These are phyloP conservation scores for Pouteria campechiana DNA, from an alignment of 179 eudicot species.

Conservation along the genomic window DNA sequence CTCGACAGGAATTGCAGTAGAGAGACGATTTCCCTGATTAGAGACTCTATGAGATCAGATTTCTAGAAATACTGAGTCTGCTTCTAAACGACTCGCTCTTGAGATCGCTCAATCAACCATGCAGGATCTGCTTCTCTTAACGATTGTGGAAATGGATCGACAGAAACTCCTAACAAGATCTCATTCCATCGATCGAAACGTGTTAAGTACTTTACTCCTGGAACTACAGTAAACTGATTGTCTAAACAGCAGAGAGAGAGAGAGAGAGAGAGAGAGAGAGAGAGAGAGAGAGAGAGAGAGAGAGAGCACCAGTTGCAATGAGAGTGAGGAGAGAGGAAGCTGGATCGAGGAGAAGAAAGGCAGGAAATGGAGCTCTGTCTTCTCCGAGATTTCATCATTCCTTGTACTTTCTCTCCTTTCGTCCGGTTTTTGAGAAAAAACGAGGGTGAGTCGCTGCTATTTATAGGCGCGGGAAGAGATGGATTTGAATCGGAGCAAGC, in stretches of 20 bases:
- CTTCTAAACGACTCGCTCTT: too few relatives aligned
- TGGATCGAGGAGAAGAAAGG: constrained; percentile 49
- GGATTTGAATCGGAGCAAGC: too few relatives aligned
- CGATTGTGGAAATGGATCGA: neutral
- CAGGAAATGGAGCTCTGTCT: constrained; percentile 41
- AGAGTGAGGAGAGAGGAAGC: constrained; percentile 24
- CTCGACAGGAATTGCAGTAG: too few relatives aligned
- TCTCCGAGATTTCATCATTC: constrained; percentile 67
- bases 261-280: neutral
- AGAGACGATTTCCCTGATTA: too few relatives aligned
- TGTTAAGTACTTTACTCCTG: neutral
- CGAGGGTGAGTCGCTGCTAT: too few relatives aligned
- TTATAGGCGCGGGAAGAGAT: too few relatives aligned
- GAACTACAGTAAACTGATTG: neutral
- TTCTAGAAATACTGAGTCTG: too few relatives aligned
- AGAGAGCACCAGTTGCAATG: constrained; percentile 29
- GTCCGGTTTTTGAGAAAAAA: too few relatives aligned
- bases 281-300: constrained; percentile 22
- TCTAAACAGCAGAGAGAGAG: neutral
- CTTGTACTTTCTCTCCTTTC: too few relatives aligned
- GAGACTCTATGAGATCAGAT: too few relatives aligned
- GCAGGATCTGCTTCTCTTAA: neutral
- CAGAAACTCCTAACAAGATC: neutral
- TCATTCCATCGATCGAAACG: neutral
- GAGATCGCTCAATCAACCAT: too few relatives aligned